These are phyloP conservation scores for Bipolaris victoriae DNA, from an alignment of 2,329 filamentous ascomycete species.

Conservation along the genomic window DNA sequence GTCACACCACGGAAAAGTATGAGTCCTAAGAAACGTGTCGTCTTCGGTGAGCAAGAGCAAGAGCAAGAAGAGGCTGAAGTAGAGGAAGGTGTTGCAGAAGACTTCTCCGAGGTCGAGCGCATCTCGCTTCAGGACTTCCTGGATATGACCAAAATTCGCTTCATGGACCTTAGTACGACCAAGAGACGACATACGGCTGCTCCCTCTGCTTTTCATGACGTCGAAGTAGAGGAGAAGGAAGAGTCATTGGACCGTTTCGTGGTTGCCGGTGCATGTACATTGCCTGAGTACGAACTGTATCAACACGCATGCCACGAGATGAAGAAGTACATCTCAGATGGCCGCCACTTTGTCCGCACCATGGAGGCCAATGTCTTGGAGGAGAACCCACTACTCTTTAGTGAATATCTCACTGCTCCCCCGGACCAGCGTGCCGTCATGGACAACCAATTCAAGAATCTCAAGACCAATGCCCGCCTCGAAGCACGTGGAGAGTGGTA, in stretches of 20 bases:
- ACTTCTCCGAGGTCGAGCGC: slow-evolving; percentile 57
- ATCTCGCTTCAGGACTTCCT: slow-evolving; percentile 92
- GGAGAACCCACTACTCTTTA: slow-evolving; percentile 89
- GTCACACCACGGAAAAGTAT: slow-evolving; percentile 35
- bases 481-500: slow-evolving; percentile 98
- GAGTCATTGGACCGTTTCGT: slow-evolving; percentile 75
- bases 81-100: slow-evolving; percentile 34
- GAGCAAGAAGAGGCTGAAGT: slow-evolving; percentile 30
- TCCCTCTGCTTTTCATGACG: slow-evolving; percentile 44
- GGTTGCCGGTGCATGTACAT: slow-evolving; percentile 85
- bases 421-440: slow-evolving; percentile 84
- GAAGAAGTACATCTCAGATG: slow-evolving; percentile 95
- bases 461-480: slow-evolving; percentile 89
- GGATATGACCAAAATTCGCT: slow-evolving; percentile 93
- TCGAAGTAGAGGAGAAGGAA: slow-evolving; percentile 53
- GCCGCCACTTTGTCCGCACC: slow-evolving; percentile 84
- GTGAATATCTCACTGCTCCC: slow-evolving; percentile 85
- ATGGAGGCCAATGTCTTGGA: slow-evolving; percentile 88
- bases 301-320: slow-evolving; percentile 95
- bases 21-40: slow-evolving; percentile 45
- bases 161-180: slow-evolving; percentile 98
- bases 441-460: slow-evolving; percentile 97
- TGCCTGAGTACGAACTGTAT: slow-evolving; percentile 92
- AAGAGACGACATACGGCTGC: slow-evolving; percentile 83
- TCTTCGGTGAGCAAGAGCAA: slow-evolving; percentile 36